A percentile compares a stretch with the other conserved stretches of the same genome.
Evolutionary conservation across 345 rosid genomes (phyloP).

Genomic region (Rhizophora apiculata): DNA sequence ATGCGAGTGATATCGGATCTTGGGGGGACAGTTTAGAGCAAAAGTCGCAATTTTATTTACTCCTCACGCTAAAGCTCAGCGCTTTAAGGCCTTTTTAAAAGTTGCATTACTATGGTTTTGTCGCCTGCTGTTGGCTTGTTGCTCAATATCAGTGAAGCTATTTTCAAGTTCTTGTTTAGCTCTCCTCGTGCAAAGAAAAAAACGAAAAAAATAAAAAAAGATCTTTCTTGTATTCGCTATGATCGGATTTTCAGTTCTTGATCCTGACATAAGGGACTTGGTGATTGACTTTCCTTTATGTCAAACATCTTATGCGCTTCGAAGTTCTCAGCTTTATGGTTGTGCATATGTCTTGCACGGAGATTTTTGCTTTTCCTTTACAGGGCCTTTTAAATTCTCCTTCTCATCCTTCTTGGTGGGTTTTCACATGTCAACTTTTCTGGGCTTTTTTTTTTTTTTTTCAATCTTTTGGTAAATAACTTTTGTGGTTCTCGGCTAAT

Average conservation of each 20-base stretch:
- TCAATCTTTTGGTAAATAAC: background rate
- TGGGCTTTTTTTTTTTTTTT: background rate
- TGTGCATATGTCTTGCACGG: constrained; percentile 1
- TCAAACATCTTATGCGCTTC: constrained; percentile 2
- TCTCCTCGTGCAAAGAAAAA: background rate
- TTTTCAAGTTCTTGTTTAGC: background rate
- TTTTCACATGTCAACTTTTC: background rate
- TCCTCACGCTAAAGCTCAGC: constrained; percentile 18
- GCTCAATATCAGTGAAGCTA: background rate
- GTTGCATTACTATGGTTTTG: constrained; percentile 26
- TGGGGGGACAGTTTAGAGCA: constrained; percentile 22
- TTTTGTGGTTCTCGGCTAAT: background rate
- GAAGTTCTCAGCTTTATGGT: constrained; percentile 7
- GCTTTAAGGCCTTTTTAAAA: background rate
- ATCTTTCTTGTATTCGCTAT: background rate
- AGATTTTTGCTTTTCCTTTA: constrained; percentile 1
- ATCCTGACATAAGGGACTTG: background rate
- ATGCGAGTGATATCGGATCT: constrained; percentile 32
- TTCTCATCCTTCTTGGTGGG: constrained; percentile 8
- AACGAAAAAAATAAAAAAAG: background rate
- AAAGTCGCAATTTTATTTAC: constrained; percentile 24
- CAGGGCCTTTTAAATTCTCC: constrained; percentile 14
- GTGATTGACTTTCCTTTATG: too few relatives aligned
- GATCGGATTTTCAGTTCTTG: background rate
- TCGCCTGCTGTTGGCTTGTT: background rate